Conservation (phyloP, 2,329 filamentous ascomycete species). For the Sporothrix curviconia region DNA sequence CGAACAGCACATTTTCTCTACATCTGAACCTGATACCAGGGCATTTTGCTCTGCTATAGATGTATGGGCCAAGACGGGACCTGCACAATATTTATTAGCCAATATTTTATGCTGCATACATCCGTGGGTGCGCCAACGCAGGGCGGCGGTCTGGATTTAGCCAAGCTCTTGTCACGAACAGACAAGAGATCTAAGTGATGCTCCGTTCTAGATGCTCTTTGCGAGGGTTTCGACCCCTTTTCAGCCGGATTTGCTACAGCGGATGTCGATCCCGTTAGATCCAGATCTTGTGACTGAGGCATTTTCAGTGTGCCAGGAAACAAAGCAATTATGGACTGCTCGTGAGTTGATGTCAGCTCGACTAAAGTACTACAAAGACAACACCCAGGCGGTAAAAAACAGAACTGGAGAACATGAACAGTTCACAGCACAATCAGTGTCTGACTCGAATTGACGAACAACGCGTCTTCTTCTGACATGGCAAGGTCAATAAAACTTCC, state of each 20-base stretch:
- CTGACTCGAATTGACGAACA: too few species aligned
- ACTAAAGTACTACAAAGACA: too few species aligned
- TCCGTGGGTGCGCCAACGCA: not conserved
- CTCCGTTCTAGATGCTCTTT: not conserved
- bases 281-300: too few species aligned
- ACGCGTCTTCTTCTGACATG: not conserved
- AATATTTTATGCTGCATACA: not conserved
- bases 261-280: not conserved
- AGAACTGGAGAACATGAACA: too few species aligned
- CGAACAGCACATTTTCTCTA: too few species aligned
- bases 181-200: too few species aligned
- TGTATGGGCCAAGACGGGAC: not conserved
- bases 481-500: not conserved
- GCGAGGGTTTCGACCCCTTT: not conserved
- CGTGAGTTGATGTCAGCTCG: too few species aligned
- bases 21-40: too few species aligned
- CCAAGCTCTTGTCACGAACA: not conserved
- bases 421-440: too few species aligned
- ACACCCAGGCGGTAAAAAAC: too few species aligned
- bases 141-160: not conserved
- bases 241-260: slow-evolving; percentile 2
- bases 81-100: not conserved
- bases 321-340: too few species aligned
- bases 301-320: too few species aligned
- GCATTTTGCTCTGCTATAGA: not conserved